Base-by-base conservation (phyloP, 805 yeast species). In the Ogataea saltuana region DNA sequence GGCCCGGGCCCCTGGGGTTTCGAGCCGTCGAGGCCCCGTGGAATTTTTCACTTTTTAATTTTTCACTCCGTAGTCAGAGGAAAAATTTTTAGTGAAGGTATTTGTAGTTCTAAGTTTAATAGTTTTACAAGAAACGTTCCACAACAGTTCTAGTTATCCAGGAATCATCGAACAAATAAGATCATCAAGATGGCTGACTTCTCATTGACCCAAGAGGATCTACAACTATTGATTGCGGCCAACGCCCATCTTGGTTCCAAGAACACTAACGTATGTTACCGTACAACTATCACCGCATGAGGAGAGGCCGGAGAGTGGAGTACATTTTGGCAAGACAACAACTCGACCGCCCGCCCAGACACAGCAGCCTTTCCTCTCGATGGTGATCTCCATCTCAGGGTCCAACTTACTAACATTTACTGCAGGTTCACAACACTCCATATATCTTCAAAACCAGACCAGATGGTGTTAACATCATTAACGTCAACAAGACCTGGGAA, bases 401-500 rank as follows among this genome's bases (percentile, higher is more conserved):
- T 21, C 19, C n/a, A 38, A 38, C 22, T 16, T 39, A 41, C 45
- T 41, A 41, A 41, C 45, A 41, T 33, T 37, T 46, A 29, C 41
- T 61, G 45, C 60, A 85, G 91, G 91, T 88, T 69, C 97, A 89
- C 88, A 89, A 88, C 84, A 86, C 85, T 74, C 85, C 93, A 75
- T 88, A 88, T 82, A 96, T 91, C 66, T 87, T 78, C 91, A 87
- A 88, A 80, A 85, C 96, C 75, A 90, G 98, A 81, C 93, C 96
- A 77, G 99, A 93, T 74, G 99, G 99, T 85, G 97, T 93, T 67
- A 89, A 89, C 83, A 80, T 93, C 64, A 90, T 93, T 76, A 88
- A 93, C 88, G 80, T 93, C 68, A 95, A 95, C 82, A 90, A 91
- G 83, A 93, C 99, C 69, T 93, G 99, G 98, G 98, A 93, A 83